Evolutionary conservation across 2,329 filamentous ascomycete species (phyloP), one percentile per base, ranked within the genome.

Genomic region (Beauveria sp.): DNA sequence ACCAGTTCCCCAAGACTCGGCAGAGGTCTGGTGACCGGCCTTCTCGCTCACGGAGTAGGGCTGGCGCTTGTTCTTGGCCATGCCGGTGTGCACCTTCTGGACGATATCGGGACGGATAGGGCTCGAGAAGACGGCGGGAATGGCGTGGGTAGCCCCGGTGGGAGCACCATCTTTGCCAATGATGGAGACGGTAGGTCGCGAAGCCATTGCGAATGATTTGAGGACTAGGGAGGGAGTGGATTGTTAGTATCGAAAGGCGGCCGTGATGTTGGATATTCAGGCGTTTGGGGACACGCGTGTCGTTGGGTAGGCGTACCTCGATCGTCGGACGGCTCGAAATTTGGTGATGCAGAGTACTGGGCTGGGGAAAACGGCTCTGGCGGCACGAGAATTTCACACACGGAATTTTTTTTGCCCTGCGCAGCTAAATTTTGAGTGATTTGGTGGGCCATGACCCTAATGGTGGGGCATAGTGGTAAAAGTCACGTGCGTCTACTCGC

Each of bases 1-100:
- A 96, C 91, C 93, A 84, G 93, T 97, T 88, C 93, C 93, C 94
- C 94, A 99, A 71, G 96, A 99, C 87, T 99, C 94, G 77, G 94
- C 94, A 81, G 91, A 96, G 78, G 94, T 99, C 85, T 99, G 94
- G 84, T 99, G 94, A 84, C 94, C 94, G 77, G 94, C 94, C 90
- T 99, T 99, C 90, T 97, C 93, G 89, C 92, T 96, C 85, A 99
- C 94, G 75, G 94, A 87, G 81, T 99, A 99, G 72, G 94, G 92
- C 75, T 99, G 94, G 79, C 94, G 90, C 89, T 96, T 97, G 89
- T 99, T 99, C 91, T 99, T 99, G 79, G 93, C 93, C 85, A 99
- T 96, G 76, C 94, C 94, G 75, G 91, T 96, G 89, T 99, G 94
- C 75, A 97, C 89, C 80, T 92, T 89, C 87, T 97, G 93, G 77